These are phyloP conservation scores for Porphyrellus sp. DNA, from an alignment of 1,284 basidiomycete species.

Conservation along the genomic window DNA sequence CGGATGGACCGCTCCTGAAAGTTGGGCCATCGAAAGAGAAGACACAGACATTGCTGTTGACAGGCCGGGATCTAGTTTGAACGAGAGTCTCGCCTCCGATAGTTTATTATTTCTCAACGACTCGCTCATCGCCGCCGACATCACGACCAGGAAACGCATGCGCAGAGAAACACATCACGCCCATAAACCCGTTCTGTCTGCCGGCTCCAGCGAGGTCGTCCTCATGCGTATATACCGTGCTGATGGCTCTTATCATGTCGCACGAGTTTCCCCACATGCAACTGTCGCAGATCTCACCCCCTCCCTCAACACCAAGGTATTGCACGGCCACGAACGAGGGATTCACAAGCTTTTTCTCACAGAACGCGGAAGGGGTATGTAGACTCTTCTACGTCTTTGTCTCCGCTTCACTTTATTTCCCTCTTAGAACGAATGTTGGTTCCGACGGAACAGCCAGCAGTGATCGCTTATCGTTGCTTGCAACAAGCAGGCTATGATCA, in stretches of 20 bases:
- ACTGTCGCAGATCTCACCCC: slow-evolving; percentile 72
- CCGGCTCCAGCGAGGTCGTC: slow-evolving; percentile 23
- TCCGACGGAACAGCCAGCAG: slow-evolving; percentile 80
- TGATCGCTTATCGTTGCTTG: slow-evolving; percentile 81
- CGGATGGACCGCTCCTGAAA: slow-evolving; percentile 36
- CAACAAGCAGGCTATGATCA: slow-evolving; percentile 91
- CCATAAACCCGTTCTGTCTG: slow-evolving; percentile 18
- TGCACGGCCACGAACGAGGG: slow-evolving; percentile 47
- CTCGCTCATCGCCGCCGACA: slow-evolving; percentile 16
- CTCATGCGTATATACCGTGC: slow-evolving; percentile 69
- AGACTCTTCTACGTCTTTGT: neutral
- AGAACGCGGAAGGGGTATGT: slow-evolving; percentile 78
- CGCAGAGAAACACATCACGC: slow-evolving; percentile 27
- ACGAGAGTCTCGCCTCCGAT: slow-evolving; percentile 25
- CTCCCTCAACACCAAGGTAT: slow-evolving; percentile 55
- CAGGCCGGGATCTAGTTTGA: slow-evolving; percentile 30
- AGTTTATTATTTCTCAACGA: slow-evolving; percentile 21
- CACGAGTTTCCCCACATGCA: slow-evolving; percentile 61
- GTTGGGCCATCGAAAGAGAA: slow-evolving; percentile 36
- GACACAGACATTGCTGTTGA: slow-evolving; percentile 20
- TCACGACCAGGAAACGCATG: slow-evolving; percentile 17
- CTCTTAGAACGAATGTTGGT: slow-evolving; percentile 75
- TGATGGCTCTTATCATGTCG: slow-evolving; percentile 72
- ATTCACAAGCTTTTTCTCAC: slow-evolving; percentile 78
- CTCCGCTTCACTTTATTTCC: slow-evolving; percentile 11